Base-by-base conservation (phyloP, 2,329 filamentous ascomycete genomes). In the Colletotrichum sp. region DNA sequence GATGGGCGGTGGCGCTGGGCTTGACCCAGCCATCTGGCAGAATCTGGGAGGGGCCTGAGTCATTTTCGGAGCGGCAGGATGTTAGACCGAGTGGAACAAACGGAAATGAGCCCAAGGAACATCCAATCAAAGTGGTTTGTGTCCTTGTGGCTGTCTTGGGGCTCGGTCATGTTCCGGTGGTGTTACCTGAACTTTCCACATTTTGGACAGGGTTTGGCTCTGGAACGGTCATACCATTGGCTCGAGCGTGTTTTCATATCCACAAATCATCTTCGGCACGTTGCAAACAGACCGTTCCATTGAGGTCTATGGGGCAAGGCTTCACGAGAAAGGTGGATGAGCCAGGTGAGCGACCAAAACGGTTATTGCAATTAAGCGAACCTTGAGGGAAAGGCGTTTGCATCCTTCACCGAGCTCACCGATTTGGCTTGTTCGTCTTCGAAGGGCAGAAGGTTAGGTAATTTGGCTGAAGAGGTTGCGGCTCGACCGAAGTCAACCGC, bases 181-280 rank as follows among this genome's bases (percentile, higher is more conserved):
- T 43, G 38, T 43, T 43, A 43, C 38, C 38, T 10, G n/a, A 43
- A 10, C 38, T 43, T 43, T 43, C 38, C 38, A 43, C 18, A 43
- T 43, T 43, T 1, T 2, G 1, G 18, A 43, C 38, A 43, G 38
- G 38, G 38, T 43, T 2, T 43, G 38, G 38, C 38, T n/a, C 38
- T 2, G 3, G 8, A n/a, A 1, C 1, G 18, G 16, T 43, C 13
- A 6, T 10, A 1, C 1, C 16, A 43, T 43, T 43, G 38, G 38
- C 8, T 43, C 2, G 5, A n/a, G 18, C 18, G 8, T 43, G 38
- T 43, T 43, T 43, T 43, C 5, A 43, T 1, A 0, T 43, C 38
- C 38, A 43, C 38, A 3, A 1, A n/a, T 43, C 3, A 1, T 43
- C 38, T 43, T n/a, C 3, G 16, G 38, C 38, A 43, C 38, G 5